Base-by-base conservation (phyloP, 225 moss, liverwort and hornwort species). In the Physcomitrium patens region DNA sequence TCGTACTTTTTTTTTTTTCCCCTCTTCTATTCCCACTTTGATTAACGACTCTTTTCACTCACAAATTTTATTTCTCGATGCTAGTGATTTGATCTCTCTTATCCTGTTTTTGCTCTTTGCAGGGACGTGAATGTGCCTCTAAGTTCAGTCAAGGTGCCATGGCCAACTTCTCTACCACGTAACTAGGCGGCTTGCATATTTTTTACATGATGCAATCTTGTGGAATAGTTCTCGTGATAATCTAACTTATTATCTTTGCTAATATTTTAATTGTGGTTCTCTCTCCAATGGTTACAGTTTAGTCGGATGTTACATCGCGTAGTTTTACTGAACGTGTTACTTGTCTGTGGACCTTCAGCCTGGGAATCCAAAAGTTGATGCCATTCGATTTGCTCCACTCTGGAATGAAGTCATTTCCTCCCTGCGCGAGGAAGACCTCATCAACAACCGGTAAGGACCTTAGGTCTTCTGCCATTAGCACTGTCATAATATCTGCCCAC, bases 351-450 rank as follows among this genome's bases (percentile, higher is more conserved):
- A 41, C 0, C 22, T 69, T 79, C 31, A 37, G 31, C 82, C 85
- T 79, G 82, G 83, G 54, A 88, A 90, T 75, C 83, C 81, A 46
- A 99, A 87, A 79, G 81, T 86, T 67, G 86, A 99, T 82, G 99
- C 99, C 22, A 71, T 86, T 67, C 91, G 88, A 72, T 99, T 99
- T 85, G 79, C 95, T 74, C 93, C 93, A 26, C 85, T 99, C 44
- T 99, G 99, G 99, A 99, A 99, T 70, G 93, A 93, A 69, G 77
- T 99, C 13, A 91, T 99, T 68, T 17, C 16, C 10, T 85, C 80
- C 19, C 76, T 99, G 54, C 91, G 99, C 24, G 85, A 93, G 81
- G 99, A 99, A 74, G 99, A 99, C 80, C 93, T 82, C 23, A 88
- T 99, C 66, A 95, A 84, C 73, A 93, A 99, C 75, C 90, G 75